Conservation (phyloP, 768 basidiomycete genomes). For the Tricholoma hemisulphureum region DNA sequence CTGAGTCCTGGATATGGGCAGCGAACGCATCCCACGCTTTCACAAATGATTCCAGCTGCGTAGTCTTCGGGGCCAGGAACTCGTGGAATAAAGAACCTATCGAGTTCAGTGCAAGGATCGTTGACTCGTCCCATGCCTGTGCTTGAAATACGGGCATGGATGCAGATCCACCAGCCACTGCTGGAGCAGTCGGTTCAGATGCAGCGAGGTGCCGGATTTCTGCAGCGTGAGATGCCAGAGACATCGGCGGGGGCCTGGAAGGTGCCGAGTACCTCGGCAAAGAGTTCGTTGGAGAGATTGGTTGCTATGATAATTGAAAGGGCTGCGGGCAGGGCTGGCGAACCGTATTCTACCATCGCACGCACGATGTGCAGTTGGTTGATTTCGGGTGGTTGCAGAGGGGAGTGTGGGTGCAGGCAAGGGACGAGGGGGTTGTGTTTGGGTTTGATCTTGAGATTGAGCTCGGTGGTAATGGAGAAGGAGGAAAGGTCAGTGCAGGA, state of each 20-base stretch:
- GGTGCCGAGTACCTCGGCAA: slow-evolving; percentile 80
- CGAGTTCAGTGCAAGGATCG: slow-evolving; percentile 80
- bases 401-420: not conserved
- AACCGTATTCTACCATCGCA: slow-evolving; percentile 81
- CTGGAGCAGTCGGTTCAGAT: slow-evolving; percentile 8
- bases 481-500: slow-evolving; percentile 58
- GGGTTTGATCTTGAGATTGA: slow-evolving; percentile 34
- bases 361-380: slow-evolving; percentile 60
- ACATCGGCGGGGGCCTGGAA: slow-evolving; percentile 85
- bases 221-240: slow-evolving; percentile 71
- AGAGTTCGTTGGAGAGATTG: slow-evolving; percentile 88
- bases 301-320: slow-evolving; percentile 88
- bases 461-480: slow-evolving; percentile 46
- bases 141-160: slow-evolving; percentile 14
- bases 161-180: not conserved
- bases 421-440: not conserved
- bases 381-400: not conserved
- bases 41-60: slow-evolving; percentile 66
- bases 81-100: slow-evolving; percentile 81
- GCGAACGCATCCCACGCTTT: slow-evolving; percentile 78
- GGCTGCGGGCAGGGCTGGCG: slow-evolving; percentile 91
- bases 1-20: slow-evolving; percentile 64
- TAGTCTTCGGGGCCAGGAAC: slow-evolving; percentile 72
- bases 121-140: slow-evolving; percentile 83
- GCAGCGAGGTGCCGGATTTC: slow-evolving; percentile 48